These are phyloP conservation scores for Trichoderma pleuroti DNA, from an alignment of 2,329 filamentous ascomycete genomes.

Conservation along the genomic window DNA sequence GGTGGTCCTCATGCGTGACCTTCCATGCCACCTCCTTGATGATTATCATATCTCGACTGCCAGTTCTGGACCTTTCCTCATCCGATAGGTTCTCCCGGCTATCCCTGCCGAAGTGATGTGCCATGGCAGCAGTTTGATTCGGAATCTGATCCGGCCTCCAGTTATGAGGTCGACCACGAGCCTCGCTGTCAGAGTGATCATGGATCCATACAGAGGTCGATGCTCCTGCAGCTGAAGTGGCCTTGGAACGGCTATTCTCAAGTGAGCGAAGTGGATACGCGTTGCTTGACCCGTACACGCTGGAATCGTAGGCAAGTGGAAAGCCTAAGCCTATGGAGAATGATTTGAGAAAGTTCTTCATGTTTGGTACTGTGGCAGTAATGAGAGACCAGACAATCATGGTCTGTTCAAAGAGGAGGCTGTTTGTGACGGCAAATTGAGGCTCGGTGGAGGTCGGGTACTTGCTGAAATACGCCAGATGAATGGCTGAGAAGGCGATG, in stretches of 20 bases:
- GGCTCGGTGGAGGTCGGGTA: neutral
- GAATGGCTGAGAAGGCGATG: neutral
- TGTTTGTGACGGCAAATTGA: neutral
- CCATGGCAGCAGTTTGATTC: neutral
- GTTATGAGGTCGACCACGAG: neutral
- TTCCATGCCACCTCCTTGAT: neutral
- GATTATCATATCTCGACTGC: neutral
- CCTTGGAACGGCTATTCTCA: neutral
- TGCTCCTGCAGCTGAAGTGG: neutral
- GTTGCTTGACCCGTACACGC: neutral
- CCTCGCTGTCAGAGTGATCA: neutral
- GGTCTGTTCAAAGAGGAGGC: neutral
- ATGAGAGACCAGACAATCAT: conserved; percentile 1
- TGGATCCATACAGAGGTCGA: neutral
- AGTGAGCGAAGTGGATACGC: neutral
- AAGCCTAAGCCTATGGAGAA: neutral
- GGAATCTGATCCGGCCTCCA: neutral
- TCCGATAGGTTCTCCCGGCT: neutral
- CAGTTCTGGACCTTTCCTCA: neutral
- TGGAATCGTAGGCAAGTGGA: neutral
- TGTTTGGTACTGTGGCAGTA: neutral
- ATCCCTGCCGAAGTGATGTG: neutral
- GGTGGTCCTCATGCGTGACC: neutral
- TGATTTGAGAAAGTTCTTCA: neutral
- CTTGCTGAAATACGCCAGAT: neutral